These are phyloP conservation scores for Cylindrotheca closterium DNA, from an alignment of 108 stramenopile species.

Conservation along the genomic window DNA sequence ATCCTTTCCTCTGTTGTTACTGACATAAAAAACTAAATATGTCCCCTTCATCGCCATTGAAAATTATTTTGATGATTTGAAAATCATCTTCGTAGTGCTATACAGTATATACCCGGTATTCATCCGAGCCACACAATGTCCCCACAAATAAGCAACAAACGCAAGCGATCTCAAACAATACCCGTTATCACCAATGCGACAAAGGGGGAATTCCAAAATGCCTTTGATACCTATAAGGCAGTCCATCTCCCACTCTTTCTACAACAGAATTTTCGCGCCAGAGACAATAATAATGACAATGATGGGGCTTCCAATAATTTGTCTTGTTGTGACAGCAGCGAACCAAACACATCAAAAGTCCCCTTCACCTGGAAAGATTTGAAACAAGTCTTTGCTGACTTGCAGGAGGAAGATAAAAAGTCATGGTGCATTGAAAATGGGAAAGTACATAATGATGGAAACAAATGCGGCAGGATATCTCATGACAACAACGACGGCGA, in stretches of 20 bases:
- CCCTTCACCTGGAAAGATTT: slow-evolving; percentile 18
- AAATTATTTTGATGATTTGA: too few species aligned
- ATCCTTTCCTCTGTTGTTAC: too few species aligned
- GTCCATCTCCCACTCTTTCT: background rate
- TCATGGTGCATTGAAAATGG: slow-evolving; percentile 75
- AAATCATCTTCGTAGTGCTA: too few species aligned
- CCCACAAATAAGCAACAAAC: background rate
- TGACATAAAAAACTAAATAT: too few species aligned
- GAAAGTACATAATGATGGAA: slow-evolving; percentile 6
- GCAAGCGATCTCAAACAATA: background rate
- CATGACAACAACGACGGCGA: background rate
- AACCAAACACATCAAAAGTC: background rate
- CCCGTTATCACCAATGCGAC: background rate
- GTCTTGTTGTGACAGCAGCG: too few species aligned
- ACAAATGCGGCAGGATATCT: slow-evolving; percentile 28
- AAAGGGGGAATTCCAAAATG: background rate
- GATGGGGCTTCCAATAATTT: too few species aligned
- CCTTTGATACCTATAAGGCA: background rate
- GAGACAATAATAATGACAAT: too few species aligned
- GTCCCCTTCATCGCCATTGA: too few species aligned
- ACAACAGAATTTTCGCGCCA: too few species aligned
- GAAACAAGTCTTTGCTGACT: slow-evolving; percentile 33
- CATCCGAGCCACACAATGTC: too few species aligned
- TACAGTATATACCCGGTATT: too few species aligned
- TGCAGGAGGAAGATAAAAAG: slow-evolving; percentile 46